Evolutionary conservation across 2,329 filamentous ascomycete genomes (phyloP).

Genomic region (Hysterium pulicare): DNA sequence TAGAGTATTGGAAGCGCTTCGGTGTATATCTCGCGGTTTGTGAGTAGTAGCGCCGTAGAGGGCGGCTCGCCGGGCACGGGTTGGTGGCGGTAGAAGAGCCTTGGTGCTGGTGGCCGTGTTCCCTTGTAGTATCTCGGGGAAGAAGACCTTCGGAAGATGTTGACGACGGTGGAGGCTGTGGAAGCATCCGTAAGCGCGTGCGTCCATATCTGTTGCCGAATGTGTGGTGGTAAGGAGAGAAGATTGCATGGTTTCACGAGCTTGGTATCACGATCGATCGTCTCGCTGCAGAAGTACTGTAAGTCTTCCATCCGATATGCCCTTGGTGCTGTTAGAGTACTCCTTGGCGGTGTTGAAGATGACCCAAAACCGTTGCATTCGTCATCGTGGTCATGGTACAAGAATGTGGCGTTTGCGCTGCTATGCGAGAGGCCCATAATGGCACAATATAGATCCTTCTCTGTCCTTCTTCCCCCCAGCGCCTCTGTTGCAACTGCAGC

Average conservation of each 20-base stretch:
- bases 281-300: no score
- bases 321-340: no score
- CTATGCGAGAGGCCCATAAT: no score
- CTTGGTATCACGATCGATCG: no score
- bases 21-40: constrained; percentile 16
- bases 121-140: not conserved
- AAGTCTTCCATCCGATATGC: no score
- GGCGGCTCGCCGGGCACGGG: constrained; percentile 4
- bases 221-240: constrained; percentile 18
- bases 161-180: constrained; percentile 6
- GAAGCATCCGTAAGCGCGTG: constrained; percentile 18
- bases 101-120: constrained; percentile 1
- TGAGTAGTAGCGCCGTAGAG: constrained; percentile 11
- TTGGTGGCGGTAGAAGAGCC: constrained; percentile 1
- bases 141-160: constrained; percentile 11
- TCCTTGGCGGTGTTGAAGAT: no score
- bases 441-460: no score
- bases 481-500: no score
- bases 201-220: constrained; percentile 21
- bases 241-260: constrained; percentile 9
- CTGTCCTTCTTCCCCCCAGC: no score
- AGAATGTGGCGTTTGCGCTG: not conserved
- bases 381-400: no score
- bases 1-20: constrained; percentile 27
- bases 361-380: no score